These are phyloP conservation scores for Rutstroemia sp. DNA, from an alignment of 2,329 filamentous ascomycete genomes.

Conservation along the genomic window DNA sequence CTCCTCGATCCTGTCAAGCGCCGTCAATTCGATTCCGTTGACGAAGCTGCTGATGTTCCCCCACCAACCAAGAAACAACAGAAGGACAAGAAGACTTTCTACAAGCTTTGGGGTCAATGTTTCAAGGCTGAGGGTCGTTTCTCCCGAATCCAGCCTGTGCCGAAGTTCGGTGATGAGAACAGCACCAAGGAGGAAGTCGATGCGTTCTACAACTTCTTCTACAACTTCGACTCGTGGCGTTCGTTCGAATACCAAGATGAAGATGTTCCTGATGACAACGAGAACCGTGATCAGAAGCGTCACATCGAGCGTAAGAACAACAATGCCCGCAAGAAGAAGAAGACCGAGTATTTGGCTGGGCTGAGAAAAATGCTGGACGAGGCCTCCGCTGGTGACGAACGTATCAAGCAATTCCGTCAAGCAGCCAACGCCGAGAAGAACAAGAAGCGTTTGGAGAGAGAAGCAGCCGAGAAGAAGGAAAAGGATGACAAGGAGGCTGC, in stretches of 20 bases:
- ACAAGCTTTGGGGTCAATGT: slow-evolving; percentile 86
- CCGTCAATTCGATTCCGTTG: slow-evolving; percentile 93
- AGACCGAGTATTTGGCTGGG: slow-evolving; percentile 92
- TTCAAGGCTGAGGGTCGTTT: slow-evolving; percentile 93
- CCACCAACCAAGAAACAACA: slow-evolving; percentile 88
- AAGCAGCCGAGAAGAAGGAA: slow-evolving; percentile 82
- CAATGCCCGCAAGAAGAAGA: slow-evolving; percentile 97
- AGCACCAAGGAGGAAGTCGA: slow-evolving; percentile 86
- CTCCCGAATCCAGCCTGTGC: slow-evolving; percentile 85
- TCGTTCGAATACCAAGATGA: slow-evolving; percentile 98
- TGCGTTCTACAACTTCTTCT: slow-evolving; percentile 98
- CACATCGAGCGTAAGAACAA: slow-evolving; percentile 98
- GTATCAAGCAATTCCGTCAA: slow-evolving; percentile 95
- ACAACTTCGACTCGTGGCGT: slow-evolving; percentile 98
- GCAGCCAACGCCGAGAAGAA: slow-evolving; percentile 91
- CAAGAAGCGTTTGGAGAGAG: slow-evolving; percentile 84
- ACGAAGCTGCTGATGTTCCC: slow-evolving; percentile 87
- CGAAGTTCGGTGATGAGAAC: slow-evolving; percentile 75
- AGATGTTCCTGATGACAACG: slow-evolving; percentile 97
- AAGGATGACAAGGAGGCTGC: slow-evolving; percentile 77
- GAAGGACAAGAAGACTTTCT: slow-evolving; percentile 73
- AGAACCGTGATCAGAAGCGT: slow-evolving; percentile 98
- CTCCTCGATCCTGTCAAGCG: slow-evolving; percentile 88
- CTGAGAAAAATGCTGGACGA: slow-evolving; percentile 88
- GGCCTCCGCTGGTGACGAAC: slow-evolving; percentile 75